phyloP scores from a whole-genome alignment of 1,284 basidiomycete species.

The Porodaedalea pini region DNA sequence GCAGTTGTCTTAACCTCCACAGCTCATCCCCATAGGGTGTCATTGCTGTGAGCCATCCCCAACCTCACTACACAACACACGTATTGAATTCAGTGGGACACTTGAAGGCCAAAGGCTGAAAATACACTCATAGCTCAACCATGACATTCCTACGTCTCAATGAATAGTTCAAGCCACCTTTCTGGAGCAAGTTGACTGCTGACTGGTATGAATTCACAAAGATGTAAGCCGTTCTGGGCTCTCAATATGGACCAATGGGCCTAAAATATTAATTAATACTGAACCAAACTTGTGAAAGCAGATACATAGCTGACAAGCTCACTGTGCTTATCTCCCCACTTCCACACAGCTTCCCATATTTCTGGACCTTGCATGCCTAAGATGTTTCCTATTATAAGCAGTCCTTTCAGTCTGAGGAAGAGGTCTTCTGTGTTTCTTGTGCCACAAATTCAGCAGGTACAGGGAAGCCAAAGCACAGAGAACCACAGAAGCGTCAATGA shows the following conservation, averaged over 20 bases:
- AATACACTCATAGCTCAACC: not conserved
- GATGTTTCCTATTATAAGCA: not conserved
- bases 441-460: not conserved
- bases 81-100: not conserved
- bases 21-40: no score
- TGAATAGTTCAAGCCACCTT: not conserved
- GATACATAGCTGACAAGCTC: not conserved
- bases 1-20: no score
- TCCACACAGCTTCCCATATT: not conserved
- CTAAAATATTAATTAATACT: not conserved
- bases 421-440: not conserved
- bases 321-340: not conserved
- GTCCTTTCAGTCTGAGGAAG: not conserved
- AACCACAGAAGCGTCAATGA: not conserved
- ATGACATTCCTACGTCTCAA: constrained; percentile 1
- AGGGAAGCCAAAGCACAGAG: not conserved
- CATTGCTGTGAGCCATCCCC: no score
- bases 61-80: no score
- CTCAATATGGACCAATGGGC: not conserved
- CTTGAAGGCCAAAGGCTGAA: not conserved
- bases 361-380: not conserved
- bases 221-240: not conserved
- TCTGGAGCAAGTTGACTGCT: constrained; percentile 1
- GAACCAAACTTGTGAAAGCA: not conserved
- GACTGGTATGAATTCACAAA: constrained; percentile 9